These are phyloP conservation scores for Mycena floridula DNA, from an alignment of 768 basidiomycete species.

Conservation along the genomic window DNA sequence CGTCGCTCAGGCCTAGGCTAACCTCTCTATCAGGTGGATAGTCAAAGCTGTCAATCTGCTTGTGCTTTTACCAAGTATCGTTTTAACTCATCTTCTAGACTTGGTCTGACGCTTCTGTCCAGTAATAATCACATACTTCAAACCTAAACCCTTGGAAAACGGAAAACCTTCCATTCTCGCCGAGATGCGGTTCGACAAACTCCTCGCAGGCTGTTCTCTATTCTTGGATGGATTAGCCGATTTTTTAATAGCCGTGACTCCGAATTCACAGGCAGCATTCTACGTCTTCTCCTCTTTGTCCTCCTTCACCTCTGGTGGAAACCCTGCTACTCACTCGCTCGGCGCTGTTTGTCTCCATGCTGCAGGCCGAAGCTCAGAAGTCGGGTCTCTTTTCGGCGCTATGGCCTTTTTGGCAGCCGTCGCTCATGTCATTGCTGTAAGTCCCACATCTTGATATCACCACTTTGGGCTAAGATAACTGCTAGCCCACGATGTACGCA, in stretches of 20 bases:
- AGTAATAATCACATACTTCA: conserved; percentile 62
- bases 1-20: too few relatives aligned
- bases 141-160: conserved; percentile 35
- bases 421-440: conserved; percentile 55
- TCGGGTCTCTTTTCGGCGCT: conserved; percentile 66
- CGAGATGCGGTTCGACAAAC: conserved; percentile 65
- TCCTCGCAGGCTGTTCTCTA: conserved; percentile 58
- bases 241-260: conserved; percentile 47
- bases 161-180: conserved; percentile 33
- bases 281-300: conserved; percentile 55
- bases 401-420: conserved; percentile 62
- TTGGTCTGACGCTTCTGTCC: neutral
- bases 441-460: conserved; percentile 9
- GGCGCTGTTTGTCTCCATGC: conserved; percentile 62
- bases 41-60: conserved; percentile 62
- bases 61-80: conserved; percentile 62
- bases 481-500: conserved; percentile 65
- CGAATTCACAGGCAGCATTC: conserved; percentile 51
- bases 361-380: conserved; percentile 35
- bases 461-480: neutral
- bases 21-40: conserved; percentile 58
- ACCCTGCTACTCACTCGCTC: conserved; percentile 67
- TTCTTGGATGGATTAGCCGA: conserved; percentile 65
- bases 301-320: conserved; percentile 61
- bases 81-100: neutral